Base-by-base conservation (phyloP, 2,329 filamentous ascomycete genomes). In the Akanthomyces muscarius region DNA sequence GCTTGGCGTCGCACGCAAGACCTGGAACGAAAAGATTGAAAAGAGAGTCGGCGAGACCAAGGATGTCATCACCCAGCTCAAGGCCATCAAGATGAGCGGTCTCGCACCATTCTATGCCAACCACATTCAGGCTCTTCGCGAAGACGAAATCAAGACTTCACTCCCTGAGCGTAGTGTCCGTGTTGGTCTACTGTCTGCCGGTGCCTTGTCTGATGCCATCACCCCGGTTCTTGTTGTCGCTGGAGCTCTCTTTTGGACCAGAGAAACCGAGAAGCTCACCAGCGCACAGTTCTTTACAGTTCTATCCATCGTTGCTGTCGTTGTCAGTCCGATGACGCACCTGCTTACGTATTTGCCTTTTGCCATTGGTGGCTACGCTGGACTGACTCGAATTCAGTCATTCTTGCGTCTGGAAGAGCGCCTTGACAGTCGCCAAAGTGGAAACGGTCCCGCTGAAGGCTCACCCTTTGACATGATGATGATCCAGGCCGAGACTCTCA, bases 61-160 rank as follows among this genome's bases (percentile, higher is more conserved):
- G 28, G 51, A 61, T 41, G 58, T 73, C 45, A 69, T 77, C 1
- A 61, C 65, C 5, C 69, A 71, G 6, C 74, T 77, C 67, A 77
- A 75, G 57, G 69, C 69, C 28, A 66, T 77, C 30, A 76, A 76
- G 53, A 74, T 76, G 68, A 70, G 71, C 36, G 76, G 76, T 0
- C 68, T 77, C 3, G 66, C 68, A 2, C 53, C 50, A 3, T 48
- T 56, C 5, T 55, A 65, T 5, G 48, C 47, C 13, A 38, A 47
- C 13, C 36, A 45, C 36, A 55, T 69, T 21, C 58, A 66, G 55
- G 42, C 21, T 0, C 63, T 69, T 16, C 64, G 68, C 14, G 62
- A 62, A 7, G 52, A 58, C 14, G 67, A 69, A 48, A 60, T 69
- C 28, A 21, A 68, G 28, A 42, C 58, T 33, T 64, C 57, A 1